Evolutionary conservation across 495 filamentous ascomycete species (phyloP).

Genomic region (Cercophora samala): DNA sequence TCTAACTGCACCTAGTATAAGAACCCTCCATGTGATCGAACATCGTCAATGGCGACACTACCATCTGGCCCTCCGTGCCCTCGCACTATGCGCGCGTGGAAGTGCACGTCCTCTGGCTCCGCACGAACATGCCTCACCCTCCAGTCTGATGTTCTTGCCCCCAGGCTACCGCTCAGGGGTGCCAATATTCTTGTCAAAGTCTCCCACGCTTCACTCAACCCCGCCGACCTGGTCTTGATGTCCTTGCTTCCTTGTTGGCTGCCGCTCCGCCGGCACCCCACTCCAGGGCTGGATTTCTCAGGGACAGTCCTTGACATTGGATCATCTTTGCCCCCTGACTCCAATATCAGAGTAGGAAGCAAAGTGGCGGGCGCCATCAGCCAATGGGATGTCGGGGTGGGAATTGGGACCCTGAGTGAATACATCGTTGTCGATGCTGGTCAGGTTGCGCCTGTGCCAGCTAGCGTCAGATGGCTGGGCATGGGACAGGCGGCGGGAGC

Average conservation of each 20-base stretch:
- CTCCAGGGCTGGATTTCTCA: conserved; percentile 45
- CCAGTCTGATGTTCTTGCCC: conserved; percentile 10
- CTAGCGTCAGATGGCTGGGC: not conserved
- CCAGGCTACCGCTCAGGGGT: not conserved
- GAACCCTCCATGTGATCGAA: too few species aligned
- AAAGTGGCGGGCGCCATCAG: conserved; percentile 35
- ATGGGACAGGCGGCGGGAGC: conserved; percentile 34
- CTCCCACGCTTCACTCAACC: conserved; percentile 42
- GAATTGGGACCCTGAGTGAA: conserved; percentile 17
- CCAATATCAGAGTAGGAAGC: conserved; percentile 23
- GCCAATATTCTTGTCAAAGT: conserved; percentile 36
- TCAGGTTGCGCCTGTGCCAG: conserved; percentile 26
- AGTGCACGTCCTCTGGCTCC: not conserved
- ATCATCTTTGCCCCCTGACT: not conserved
- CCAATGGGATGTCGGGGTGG: conserved; percentile 23
- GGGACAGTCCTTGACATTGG: conserved; percentile 37
- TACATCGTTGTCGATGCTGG: conserved; percentile 27
- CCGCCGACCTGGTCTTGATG: conserved; percentile 39
- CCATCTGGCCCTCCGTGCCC: too few species aligned
- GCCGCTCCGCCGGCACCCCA: conserved; percentile 27
- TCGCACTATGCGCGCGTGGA: not conserved
- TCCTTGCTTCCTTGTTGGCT: conserved; percentile 33
- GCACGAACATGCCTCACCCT: not conserved
- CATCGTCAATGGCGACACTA: too few species aligned
- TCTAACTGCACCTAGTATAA: too few species aligned